Evolutionary conservation across 2,329 filamentous ascomycete genomes (phyloP).

Genomic region (Periconia macrospinosa): DNA sequence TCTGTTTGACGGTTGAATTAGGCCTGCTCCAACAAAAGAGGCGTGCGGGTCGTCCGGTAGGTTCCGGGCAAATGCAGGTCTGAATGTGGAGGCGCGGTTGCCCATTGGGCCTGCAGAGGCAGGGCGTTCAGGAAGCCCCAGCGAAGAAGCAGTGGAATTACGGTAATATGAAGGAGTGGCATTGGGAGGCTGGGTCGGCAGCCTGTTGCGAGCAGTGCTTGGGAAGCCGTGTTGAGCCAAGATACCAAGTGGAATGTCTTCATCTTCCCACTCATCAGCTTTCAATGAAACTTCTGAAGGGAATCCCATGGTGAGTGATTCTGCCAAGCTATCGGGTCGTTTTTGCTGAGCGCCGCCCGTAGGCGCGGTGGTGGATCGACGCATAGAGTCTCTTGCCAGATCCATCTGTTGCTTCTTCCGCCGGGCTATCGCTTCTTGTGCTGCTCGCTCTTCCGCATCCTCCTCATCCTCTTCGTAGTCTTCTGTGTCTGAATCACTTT

Average conservation of each 20-base stretch:
- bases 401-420: constrained; percentile 39
- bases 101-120: constrained; percentile 33
- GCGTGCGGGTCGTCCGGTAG: constrained; percentile 39
- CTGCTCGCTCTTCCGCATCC: constrained; percentile 35
- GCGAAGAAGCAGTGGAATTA: not conserved
- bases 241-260: constrained; percentile 43
- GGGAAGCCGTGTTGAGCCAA: constrained; percentile 42
- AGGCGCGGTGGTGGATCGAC: constrained; percentile 37
- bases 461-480: constrained; percentile 45
- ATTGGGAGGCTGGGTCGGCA: constrained; percentile 32
- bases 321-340: constrained; percentile 20
- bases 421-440: constrained; percentile 35
- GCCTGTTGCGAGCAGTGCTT: constrained; percentile 24
- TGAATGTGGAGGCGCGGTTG: constrained; percentile 19
- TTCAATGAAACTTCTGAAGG: constrained; percentile 39
- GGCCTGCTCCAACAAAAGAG: constrained; percentile 36
- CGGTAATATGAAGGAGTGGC: constrained; percentile 36
- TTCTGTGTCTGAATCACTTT: constrained; percentile 35
- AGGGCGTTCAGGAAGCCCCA: constrained; percentile 32
- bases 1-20: constrained; percentile 36
- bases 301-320: constrained; percentile 29
- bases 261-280: constrained; percentile 42
- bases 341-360: constrained; percentile 7
- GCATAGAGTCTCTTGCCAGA: constrained; percentile 37
- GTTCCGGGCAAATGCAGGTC: constrained; percentile 40